Evolutionary conservation across 2,329 filamentous ascomycete species (phyloP), one percentile per base, ranked within the genome.

Genomic region (Penicillium sp.): DNA sequence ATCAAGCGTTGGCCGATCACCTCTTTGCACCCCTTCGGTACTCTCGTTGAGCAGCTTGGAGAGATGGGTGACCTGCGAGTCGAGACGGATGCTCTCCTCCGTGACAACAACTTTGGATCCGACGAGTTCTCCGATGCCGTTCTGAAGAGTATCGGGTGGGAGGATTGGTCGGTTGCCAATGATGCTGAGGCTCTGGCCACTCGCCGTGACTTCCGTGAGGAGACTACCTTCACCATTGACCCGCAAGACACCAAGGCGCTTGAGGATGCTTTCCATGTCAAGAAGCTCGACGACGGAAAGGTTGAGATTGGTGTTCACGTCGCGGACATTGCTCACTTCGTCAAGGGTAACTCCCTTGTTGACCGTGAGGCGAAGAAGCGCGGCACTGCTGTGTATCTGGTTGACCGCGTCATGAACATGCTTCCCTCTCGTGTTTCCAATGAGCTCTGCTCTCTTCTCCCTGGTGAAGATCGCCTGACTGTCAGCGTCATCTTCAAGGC

Each of bases 1-100:
- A 98, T 98, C 73, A 98, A 98, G 80, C 84, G 93, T 65, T 98
- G 93, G 93, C 93, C 93, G 54, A 98, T 98, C 63, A 98, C 93
- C 23, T 98, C 93, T n/a, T 82, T 98, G 46, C 93, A 98, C 73
- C 93, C 93, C 26, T 98, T 98, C 63, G 93, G 93, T 66, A 98
- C 93, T 7, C 82, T 98, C 38, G 90, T 97, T 44, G 93, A 98
- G 73, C 89, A 95, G 72, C 84, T 98, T 44, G 93, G 93, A 52
- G 88, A 89, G 67, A 97, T 97, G 87, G 93, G 93, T 57, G 89
- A 98, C 66, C 79, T 95, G 58, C 95, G 90, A 74, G 91, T 98
- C 47, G 93, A 98, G 74, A 98, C 93, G 2, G 93, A 98, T 74
- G 93, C 93, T 47, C 81, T 98, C 47, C 81, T 98, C 42, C 86